Percentiles rank a stretch among this genome's conserved stretches.
These are phyloP conservation scores for Phytophthora agathidicida DNA, from an alignment of 352 stramenopile genomes.

Conservation along the genomic window DNA sequence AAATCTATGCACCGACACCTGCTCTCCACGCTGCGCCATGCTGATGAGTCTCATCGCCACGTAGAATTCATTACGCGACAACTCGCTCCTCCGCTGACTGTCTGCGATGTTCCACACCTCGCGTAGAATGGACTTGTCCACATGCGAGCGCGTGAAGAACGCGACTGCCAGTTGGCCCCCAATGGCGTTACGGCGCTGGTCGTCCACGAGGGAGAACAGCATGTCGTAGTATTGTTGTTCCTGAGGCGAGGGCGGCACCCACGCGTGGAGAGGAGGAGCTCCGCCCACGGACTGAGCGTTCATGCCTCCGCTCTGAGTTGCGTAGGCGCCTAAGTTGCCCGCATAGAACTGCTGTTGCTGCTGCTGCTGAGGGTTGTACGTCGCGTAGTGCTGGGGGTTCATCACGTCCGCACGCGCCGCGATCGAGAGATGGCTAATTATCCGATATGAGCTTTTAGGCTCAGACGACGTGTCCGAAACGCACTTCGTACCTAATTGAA, in stretches of 20 bases:
- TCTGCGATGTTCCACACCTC: slow-evolving; percentile 88
- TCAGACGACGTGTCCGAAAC: not conserved
- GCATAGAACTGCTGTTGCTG: slow-evolving; percentile 52
- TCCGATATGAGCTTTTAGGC: slow-evolving; percentile 11
- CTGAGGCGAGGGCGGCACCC: slow-evolving; percentile 57
- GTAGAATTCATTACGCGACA: slow-evolving; percentile 87
- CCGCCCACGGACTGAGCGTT: slow-evolving; percentile 9
- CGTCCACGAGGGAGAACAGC: slow-evolving; percentile 92
- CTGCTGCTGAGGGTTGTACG: slow-evolving; percentile 54
- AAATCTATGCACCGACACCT: slow-evolving; percentile 71
- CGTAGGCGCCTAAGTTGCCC: slow-evolving; percentile 33
- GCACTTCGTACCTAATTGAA: slow-evolving; percentile 15
- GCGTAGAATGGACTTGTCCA: slow-evolving; percentile 84
- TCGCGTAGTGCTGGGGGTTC: slow-evolving; percentile 66
- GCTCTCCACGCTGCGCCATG: slow-evolving; percentile 82
- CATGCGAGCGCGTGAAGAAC: slow-evolving; percentile 93
- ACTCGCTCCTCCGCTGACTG: slow-evolving; percentile 66
- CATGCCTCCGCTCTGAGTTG: slow-evolving; percentile 30
- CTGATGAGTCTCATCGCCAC: slow-evolving; percentile 87
- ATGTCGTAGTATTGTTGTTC: slow-evolving; percentile 91
- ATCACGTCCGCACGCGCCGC: slow-evolving; percentile 17
- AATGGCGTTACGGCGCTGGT: slow-evolving; percentile 82
- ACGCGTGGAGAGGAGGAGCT: slow-evolving; percentile 41
- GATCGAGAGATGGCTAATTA: slow-evolving; percentile 19
- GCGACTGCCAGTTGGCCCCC: slow-evolving; percentile 89